Evolutionary conservation across 257 asterid species (phyloP), one percentile per base, ranked within the genome.

Genomic region (Solanum raphanifolium): DNA sequence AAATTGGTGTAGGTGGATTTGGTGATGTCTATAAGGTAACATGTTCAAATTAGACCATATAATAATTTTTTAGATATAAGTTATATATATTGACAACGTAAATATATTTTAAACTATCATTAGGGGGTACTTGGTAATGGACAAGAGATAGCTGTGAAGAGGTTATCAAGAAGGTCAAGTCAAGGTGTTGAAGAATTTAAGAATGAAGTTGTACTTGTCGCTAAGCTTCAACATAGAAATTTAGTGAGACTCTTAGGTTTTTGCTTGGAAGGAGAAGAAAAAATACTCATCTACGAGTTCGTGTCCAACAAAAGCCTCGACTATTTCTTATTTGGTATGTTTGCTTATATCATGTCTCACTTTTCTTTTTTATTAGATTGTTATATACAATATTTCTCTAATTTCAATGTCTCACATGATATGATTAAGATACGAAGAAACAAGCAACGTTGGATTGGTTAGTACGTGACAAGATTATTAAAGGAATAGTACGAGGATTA

Each of bases 1-100:
- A 85, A 66, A 68, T 85, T 41, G 83, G 87, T 23, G 41, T 15
- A 85, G 87, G 87, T 27, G 87, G 87, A 68, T 68, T 65, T 41
- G 87, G 87, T 85, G 74, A 29, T 41, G 83, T 85, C 11, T 68
- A 27, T 35, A 85, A 85, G 87, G 87, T 52, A 52, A 52, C 62
- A 52, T 52, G 62, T 16, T 52, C 23, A 52, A 0, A 65, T 65
- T 65, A 9, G 16, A 65, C 15, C 3, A 9, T 65, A n/a, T 66
- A 66, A n/a, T 9, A 25, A 0, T n/a, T n/a, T 11, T 9, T 79
- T 76, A 8, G 13, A 7, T 21, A 21, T 60, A 60, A 60, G 5
- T 48, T 62, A 20, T 65, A 65, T n/a, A 11, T 65, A n/a, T 0
- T 2, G 7, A 65, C 3, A n/a, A 65, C 1, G 5, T 25, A 23